Conservation (phyloP, 371 early-diverging fungal species). For the Coemansia sp. region DNA sequence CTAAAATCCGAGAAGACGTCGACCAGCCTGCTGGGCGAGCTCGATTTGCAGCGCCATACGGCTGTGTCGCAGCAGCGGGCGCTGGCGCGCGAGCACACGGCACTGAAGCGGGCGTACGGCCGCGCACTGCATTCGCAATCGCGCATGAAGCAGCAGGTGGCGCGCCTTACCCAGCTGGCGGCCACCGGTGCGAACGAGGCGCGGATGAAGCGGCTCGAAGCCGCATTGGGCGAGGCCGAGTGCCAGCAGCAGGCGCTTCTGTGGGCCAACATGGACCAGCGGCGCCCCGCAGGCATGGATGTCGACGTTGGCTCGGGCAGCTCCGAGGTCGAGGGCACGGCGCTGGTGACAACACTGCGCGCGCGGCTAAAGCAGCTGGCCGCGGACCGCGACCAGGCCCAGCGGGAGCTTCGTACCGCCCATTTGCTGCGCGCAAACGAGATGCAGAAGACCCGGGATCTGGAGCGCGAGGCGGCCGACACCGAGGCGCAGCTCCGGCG, state of each 20-base stretch:
- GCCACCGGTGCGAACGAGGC: constrained; percentile 39
- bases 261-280: constrained; percentile 43
- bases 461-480: constrained; percentile 40
- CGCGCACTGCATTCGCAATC: constrained; percentile 31
- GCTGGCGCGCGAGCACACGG: constrained; percentile 33
- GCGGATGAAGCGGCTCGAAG: constrained; percentile 42
- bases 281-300: constrained; percentile 8
- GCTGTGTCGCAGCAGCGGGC: constrained; percentile 39
- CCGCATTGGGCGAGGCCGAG: constrained; percentile 45
- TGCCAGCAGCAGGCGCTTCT: constrained; percentile 43
- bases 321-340: constrained; percentile 17
- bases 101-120: constrained; percentile 31
- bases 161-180: constrained; percentile 42
- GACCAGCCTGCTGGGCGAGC: constrained; percentile 47
- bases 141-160: constrained; percentile 47
- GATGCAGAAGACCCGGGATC: constrained; percentile 32
- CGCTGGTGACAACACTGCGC: constrained; percentile 24
- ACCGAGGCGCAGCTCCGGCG: constrained; percentile 26
- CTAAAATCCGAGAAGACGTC: constrained; percentile 23
- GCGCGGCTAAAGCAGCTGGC: constrained; percentile 24
- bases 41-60: constrained; percentile 29
- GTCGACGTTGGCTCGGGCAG: neutral
- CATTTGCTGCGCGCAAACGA: constrained; percentile 41
- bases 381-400: constrained; percentile 35
- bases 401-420: constrained; percentile 41